Conservation (phyloP, 768 basidiomycete genomes). For the Xerocomus potaroensis region DNA sequence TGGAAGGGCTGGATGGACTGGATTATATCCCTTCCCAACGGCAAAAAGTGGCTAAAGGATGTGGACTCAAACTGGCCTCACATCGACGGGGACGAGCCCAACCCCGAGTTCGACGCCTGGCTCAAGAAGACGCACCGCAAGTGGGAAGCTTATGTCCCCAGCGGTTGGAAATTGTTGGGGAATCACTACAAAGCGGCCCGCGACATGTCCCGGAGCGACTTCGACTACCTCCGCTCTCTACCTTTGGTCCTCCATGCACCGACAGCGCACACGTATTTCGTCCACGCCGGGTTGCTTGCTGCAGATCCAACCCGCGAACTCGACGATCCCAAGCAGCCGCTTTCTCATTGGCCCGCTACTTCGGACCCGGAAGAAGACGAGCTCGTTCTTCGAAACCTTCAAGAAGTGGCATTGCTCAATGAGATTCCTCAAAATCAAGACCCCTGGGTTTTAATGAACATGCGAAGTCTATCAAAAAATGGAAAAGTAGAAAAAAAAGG, state of each 20-base stretch:
- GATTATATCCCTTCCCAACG: slow-evolving; percentile 47
- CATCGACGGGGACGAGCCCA: slow-evolving; percentile 26
- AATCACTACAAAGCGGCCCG: slow-evolving; percentile 77
- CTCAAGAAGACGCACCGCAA: slow-evolving; percentile 31
- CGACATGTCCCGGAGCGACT: slow-evolving; percentile 57
- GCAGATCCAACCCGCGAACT: slow-evolving; percentile 55
- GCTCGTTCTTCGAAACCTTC: slow-evolving; percentile 44
- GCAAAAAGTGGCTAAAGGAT: slow-evolving; percentile 50
- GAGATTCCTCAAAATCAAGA: slow-evolving; percentile 72
- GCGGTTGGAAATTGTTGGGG: slow-evolving; percentile 68
- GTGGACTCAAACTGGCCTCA: slow-evolving; percentile 43
- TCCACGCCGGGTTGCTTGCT: slow-evolving; percentile 81
- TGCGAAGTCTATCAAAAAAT: slow-evolving; percentile 36
- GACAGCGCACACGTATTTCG: slow-evolving; percentile 68
- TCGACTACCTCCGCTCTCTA: slow-evolving; percentile 67
- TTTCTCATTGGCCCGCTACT: slow-evolving; percentile 54
- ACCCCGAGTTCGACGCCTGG: slow-evolving; percentile 34
- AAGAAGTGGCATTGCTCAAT: slow-evolving; percentile 64
- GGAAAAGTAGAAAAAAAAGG: slow-evolving; percentile 27
- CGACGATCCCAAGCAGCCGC: slow-evolving; percentile 58
- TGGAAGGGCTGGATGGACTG: slow-evolving; percentile 88
- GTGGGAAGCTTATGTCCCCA: slow-evolving; percentile 53
- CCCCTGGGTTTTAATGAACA: slow-evolving; percentile 62
- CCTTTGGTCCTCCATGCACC: slow-evolving; percentile 77
- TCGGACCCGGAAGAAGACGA: slow-evolving; percentile 20